Evolutionary conservation across 2,329 filamentous ascomycete species (phyloP).

Genomic region (Sphaceloma murrayae): DNA sequence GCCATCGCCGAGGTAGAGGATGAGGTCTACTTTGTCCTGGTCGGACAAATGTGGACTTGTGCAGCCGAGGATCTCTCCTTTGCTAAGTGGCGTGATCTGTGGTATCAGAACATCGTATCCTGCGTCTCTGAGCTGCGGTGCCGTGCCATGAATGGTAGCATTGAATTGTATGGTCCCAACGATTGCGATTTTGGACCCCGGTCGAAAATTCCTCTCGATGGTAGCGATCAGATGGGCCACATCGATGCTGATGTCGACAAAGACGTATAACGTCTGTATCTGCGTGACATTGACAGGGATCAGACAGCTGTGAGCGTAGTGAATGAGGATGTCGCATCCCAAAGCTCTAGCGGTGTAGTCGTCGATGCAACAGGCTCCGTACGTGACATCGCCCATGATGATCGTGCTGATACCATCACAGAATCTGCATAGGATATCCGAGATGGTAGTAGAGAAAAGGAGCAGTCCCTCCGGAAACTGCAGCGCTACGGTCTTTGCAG

Average conservation of each 20-base stretch:
- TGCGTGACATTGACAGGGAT: conserved; percentile 94
- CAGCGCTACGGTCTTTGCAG: conserved; percentile 75
- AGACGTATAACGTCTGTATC: conserved; percentile 95
- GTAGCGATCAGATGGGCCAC: conserved; percentile 77
- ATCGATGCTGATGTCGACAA: conserved; percentile 96
- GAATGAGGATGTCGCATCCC: conserved; percentile 86
- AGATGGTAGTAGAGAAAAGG: conserved; percentile 93
- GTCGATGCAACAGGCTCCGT: conserved; percentile 96
- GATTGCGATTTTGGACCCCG: conserved; percentile 78
- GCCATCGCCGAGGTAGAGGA: conserved; percentile 85
- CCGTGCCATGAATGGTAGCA: conserved; percentile 82
- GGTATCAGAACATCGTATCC: conserved; percentile 82
- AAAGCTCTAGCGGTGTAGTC: conserved; percentile 93
- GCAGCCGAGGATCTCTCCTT: conserved; percentile 95
- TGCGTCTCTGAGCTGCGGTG: conserved; percentile 64
- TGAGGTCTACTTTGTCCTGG: conserved; percentile 56
- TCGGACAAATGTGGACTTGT: conserved; percentile 67
- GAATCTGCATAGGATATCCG: conserved; percentile 90
- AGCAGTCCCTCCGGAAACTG: conserved; percentile 95
- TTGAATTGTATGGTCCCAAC: conserved; percentile 99
- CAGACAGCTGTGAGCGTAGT: conserved; percentile 94
- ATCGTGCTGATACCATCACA: conserved; percentile 84
- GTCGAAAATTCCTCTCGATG: conserved; percentile 75
- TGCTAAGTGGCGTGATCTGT: conserved; percentile 84
- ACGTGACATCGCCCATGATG: conserved; percentile 99